These are phyloP conservation scores for Funneliformis geosporum DNA, from an alignment of 192 early-diverging fungal species.

Conservation along the genomic window DNA sequence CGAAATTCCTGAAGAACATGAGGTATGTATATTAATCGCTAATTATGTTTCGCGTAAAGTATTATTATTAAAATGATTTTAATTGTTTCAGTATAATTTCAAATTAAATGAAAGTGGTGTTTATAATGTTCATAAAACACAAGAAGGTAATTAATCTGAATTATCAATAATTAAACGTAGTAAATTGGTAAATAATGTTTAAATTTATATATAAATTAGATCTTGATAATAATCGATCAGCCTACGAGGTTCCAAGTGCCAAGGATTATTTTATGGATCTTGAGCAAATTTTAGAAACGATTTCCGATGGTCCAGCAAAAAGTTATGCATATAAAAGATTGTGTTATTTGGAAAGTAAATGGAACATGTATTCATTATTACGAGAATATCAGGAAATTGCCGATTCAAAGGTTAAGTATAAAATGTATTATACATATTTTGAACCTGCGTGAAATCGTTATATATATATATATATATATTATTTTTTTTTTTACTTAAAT, in stretches of 20 bases:
- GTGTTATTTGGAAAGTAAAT: conserved; percentile 88
- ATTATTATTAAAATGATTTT: background rate
- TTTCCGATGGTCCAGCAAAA: conserved; percentile 90
- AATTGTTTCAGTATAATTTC: conserved; percentile 42
- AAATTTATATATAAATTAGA: conserved; percentile 32
- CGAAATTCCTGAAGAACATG: conserved; percentile 36
- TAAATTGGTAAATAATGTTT: background rate
- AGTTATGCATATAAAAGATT: conserved; percentile 88
- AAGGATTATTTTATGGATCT: conserved; percentile 87
- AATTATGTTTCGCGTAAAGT: background rate
- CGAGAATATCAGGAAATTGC: conserved; percentile 95
- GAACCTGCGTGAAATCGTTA: background rate
- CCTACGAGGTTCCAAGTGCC: conserved; percentile 64
- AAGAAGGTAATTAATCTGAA: background rate
- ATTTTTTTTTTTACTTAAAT: background rate
- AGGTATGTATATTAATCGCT: conserved; percentile 29
- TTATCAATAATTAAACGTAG: background rate
- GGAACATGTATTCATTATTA: conserved; percentile 87
- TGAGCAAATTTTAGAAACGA: conserved; percentile 73
- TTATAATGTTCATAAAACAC: conserved; percentile 55
- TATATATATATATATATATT: background rate
- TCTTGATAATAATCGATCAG: conserved; percentile 30
- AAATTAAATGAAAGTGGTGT: conserved; percentile 63
- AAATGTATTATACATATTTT: background rate
- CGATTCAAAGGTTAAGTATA: conserved; percentile 69